Evolutionary conservation across 257 asterid genomes (phyloP).

Genomic region (Solanum pimpinellifolium): DNA sequence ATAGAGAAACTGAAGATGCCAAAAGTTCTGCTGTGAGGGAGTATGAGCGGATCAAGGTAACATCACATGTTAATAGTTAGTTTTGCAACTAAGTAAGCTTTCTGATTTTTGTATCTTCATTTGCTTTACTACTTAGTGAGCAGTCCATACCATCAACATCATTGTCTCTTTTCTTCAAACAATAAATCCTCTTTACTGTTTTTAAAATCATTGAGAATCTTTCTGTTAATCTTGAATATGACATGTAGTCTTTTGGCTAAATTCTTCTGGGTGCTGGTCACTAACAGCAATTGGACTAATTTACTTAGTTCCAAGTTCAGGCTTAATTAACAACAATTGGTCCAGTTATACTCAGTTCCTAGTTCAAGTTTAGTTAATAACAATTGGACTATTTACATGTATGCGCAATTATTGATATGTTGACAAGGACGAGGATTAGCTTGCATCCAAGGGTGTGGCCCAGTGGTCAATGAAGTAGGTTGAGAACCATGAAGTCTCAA

Average conservation of each 20-base stretch:
- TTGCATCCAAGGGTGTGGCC: background rate
- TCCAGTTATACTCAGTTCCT: background rate
- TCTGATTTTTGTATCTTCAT: background rate
- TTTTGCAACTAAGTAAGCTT: background rate
- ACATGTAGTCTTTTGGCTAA: background rate
- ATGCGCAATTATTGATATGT: background rate
- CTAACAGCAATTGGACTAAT: background rate
- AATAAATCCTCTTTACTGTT: background rate
- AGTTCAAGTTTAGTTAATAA: background rate
- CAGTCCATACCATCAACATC: background rate
- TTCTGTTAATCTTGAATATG: background rate
- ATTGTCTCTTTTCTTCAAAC: background rate
- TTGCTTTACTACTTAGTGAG: background rate
- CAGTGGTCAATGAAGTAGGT: background rate
- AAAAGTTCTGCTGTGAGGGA: conserved; percentile 63
- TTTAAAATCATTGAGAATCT: background rate
- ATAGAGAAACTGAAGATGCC: conserved; percentile 71
- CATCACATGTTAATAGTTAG: conserved; percentile 1
- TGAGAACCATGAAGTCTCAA: background rate
- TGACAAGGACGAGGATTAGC: background rate
- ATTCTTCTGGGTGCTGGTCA: background rate
- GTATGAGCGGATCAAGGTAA: conserved; percentile 80
- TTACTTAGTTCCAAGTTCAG: background rate
- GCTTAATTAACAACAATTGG: background rate
- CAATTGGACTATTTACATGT: background rate